Evolutionary conservation across 2,329 filamentous ascomycete genomes (phyloP).

Genomic region (Stemphylium beticola): DNA sequence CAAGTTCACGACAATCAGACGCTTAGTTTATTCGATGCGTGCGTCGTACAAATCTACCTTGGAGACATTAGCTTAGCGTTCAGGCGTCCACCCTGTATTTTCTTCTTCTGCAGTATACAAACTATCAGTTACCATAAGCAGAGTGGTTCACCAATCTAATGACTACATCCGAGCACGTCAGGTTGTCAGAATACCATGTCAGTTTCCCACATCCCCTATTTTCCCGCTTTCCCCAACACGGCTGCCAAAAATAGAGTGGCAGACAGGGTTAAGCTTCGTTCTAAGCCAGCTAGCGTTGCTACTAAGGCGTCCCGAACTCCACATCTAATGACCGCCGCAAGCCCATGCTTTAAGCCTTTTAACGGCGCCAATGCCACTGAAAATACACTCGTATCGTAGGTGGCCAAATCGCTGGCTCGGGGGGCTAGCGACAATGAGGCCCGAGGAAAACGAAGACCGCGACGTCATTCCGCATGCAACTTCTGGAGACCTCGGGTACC

Average conservation of each 20-base stretch:
- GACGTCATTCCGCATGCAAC: slow-evolving; percentile 2
- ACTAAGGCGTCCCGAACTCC: background rate
- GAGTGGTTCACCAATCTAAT: background rate
- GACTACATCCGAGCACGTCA: background rate
- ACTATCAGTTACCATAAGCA: background rate
- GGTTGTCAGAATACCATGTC: background rate
- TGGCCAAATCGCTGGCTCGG: background rate
- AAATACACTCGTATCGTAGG: background rate
- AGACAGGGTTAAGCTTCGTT: background rate
- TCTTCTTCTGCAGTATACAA: background rate
- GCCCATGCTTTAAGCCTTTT: background rate
- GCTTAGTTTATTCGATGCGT: no score
- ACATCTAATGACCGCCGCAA: slow-evolving; percentile 3
- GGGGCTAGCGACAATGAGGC: background rate
- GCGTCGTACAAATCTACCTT: background rate
- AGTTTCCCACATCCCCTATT: background rate
- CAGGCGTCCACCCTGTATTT: background rate
- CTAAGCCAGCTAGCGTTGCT: background rate
- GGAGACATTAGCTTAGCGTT: background rate
- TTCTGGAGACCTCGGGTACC: no score
- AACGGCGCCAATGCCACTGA: background rate
- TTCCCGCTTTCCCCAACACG: background rate
- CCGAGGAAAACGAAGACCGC: background rate
- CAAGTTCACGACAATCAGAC: no score
- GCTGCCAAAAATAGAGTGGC: background rate